These are phyloP conservation scores for Diplodia mutila DNA, from an alignment of 2,329 filamentous ascomycete species.

Conservation along the genomic window DNA sequence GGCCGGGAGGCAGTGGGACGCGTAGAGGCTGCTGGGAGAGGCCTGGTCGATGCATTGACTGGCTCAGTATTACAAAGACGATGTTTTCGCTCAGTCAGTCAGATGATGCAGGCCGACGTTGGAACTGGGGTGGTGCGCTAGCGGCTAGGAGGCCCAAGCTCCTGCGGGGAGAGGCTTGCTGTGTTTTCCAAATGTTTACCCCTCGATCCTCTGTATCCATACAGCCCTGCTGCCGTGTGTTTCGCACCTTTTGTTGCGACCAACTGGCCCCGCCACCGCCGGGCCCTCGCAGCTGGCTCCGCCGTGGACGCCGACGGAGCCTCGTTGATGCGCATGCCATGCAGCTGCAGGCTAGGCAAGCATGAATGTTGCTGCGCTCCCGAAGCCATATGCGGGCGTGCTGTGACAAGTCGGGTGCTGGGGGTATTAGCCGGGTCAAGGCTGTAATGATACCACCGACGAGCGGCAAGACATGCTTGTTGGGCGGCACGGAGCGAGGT, in stretches of 20 bases:
- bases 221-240: not conserved
- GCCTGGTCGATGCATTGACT: constrained; percentile 6
- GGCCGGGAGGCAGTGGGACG: not conserved
- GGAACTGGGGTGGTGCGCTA: constrained; percentile 13
- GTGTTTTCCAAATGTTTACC: not conserved
- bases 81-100: constrained; percentile 12
- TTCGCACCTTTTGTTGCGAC: not conserved
- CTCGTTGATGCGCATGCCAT: not conserved
- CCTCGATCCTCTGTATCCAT: not conserved
- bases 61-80: not conserved
- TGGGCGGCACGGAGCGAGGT: constrained; percentile 13
- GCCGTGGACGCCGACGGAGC: not conserved
- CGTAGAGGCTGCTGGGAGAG: not conserved
- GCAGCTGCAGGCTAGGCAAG: constrained; percentile 4
- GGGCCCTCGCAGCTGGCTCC: not conserved
- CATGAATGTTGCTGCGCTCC: not conserved
- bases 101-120: constrained; percentile 12
- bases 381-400: too few species aligned
- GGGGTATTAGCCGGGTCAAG: not conserved
- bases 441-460: not conserved
- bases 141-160: constrained; percentile 13
- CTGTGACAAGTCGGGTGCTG: constrained; percentile 1
- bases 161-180: constrained; percentile 11
- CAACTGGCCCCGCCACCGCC: too few species aligned
- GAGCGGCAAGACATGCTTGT: constrained; percentile 12